Percentiles rank a stretch among this genome's conserved stretches.
These are phyloP conservation scores for Suillus fuscotomentosus DNA, from an alignment of 768 basidiomycete genomes.

Conservation along the genomic window DNA sequence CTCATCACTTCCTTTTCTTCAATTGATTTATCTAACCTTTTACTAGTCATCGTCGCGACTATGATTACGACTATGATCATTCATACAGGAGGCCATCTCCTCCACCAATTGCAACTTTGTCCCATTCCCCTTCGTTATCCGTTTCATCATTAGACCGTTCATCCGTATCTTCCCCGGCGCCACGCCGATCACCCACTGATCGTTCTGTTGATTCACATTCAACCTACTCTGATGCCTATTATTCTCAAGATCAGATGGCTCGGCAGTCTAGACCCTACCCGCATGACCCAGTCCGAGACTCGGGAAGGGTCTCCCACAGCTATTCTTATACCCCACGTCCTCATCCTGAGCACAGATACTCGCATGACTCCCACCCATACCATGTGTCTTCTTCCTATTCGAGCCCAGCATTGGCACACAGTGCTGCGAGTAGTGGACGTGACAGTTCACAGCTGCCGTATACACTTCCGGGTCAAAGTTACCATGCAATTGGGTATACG, in stretches of 20 bases:
- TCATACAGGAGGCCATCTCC: conserved; percentile 42
- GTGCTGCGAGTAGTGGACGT: conserved; percentile 13
- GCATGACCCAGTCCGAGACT: conserved; percentile 32
- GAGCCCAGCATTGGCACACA: conserved; percentile 27
- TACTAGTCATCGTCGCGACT: conserved; percentile 34
- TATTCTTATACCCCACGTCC: conserved; percentile 27
- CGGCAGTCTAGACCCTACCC: conserved; percentile 32
- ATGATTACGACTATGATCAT: conserved; percentile 41
- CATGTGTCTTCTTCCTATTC: conserved; percentile 24
- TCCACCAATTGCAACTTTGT: conserved; percentile 47
- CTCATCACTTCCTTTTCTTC: conserved; percentile 13
- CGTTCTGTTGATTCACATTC: conserved; percentile 28
- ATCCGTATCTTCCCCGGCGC: conserved; percentile 57
- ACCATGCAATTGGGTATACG: conserved; percentile 49
- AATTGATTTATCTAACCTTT: conserved; percentile 22
- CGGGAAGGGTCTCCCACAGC: conserved; percentile 34
- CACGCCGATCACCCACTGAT: conserved; percentile 40
- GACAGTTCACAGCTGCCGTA: conserved; percentile 30
- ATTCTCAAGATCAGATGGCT: conserved; percentile 34
- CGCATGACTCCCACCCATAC: conserved; percentile 33
- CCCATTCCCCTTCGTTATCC: conserved; percentile 62
- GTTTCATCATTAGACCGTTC: conserved; percentile 60
- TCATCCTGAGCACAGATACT: conserved; percentile 30
- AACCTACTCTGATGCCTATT: conserved; percentile 37
- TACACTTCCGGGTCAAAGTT: conserved; percentile 38